Evolutionary conservation across 768 basidiomycete species (phyloP).

Genomic region (Boletus sp.): DNA sequence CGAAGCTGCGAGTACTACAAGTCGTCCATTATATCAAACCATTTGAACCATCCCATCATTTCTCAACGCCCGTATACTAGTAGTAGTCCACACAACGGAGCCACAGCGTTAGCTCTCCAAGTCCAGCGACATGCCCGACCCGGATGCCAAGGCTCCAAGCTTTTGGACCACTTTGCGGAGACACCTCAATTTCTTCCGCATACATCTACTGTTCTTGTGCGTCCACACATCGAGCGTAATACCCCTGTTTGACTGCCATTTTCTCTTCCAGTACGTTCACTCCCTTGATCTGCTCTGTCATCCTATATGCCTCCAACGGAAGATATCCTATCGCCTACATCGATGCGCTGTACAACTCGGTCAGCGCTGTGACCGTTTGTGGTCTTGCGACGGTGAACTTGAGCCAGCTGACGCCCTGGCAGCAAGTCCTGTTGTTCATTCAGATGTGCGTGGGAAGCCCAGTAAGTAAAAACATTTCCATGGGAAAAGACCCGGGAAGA

Average conservation of each 20-base stretch:
- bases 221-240: conserved; percentile 22
- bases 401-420: conserved; percentile 64
- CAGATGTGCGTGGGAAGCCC: conserved; percentile 78
- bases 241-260: conserved; percentile 1
- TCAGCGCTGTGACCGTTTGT: conserved; percentile 76
- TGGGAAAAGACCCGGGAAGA: no score
- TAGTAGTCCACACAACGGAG: background rate
- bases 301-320: conserved; percentile 85
- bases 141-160: background rate
- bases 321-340: conserved; percentile 65
- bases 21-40: background rate
- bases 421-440: conserved; percentile 66
- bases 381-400: conserved; percentile 71
- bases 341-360: conserved; percentile 74
- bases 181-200: conserved; percentile 65
- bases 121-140: conserved; percentile 4
- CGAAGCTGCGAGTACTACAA: no score
- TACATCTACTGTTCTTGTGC: conserved; percentile 62
- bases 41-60: background rate
- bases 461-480: conserved; percentile 40
- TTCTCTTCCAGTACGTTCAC: conserved; percentile 55
- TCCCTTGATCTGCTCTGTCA: conserved; percentile 72
- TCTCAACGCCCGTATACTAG: no score
- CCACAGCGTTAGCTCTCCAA: background rate
- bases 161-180: conserved; percentile 31